phyloP scores from a whole-genome alignment of 2,329 filamentous ascomycete species.

The Metarhizium guizhouense region DNA sequence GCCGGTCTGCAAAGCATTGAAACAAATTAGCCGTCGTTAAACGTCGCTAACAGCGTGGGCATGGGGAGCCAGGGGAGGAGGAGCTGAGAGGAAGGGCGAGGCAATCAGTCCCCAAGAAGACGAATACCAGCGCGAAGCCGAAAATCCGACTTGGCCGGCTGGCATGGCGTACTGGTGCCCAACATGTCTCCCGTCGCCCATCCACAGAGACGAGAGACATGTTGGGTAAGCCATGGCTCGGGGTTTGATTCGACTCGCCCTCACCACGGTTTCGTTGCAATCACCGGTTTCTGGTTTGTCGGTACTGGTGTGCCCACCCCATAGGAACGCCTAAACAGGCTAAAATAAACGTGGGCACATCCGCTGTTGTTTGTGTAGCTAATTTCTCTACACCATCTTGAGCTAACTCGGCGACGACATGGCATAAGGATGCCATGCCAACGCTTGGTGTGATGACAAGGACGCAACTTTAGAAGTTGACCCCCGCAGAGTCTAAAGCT shows the following conservation, averaged over 20 bases:
- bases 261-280: conserved; percentile 4
- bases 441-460: neutral
- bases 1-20: too few species aligned
- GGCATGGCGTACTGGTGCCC: too few species aligned
- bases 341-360: neutral
- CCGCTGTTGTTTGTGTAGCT: neutral
- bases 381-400: neutral
- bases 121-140: too few species aligned
- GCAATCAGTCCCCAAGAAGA: too few species aligned
- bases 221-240: too few species aligned
- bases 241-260: conserved; percentile 5
- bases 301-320: conserved; percentile 7
- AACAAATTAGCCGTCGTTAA: too few species aligned
- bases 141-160: too few species aligned
- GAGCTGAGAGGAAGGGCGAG: too few species aligned
- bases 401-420: neutral
- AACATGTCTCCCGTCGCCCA: too few species aligned
- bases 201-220: too few species aligned
- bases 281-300: conserved; percentile 16
- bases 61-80: too few species aligned
- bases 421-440: neutral
- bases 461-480: neutral
- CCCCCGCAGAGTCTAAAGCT: neutral
- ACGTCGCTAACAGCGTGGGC: too few species aligned
- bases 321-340: neutral